Evolutionary conservation across 2,329 filamentous ascomycete species (phyloP).

Genomic region (Xylariales sp.): DNA sequence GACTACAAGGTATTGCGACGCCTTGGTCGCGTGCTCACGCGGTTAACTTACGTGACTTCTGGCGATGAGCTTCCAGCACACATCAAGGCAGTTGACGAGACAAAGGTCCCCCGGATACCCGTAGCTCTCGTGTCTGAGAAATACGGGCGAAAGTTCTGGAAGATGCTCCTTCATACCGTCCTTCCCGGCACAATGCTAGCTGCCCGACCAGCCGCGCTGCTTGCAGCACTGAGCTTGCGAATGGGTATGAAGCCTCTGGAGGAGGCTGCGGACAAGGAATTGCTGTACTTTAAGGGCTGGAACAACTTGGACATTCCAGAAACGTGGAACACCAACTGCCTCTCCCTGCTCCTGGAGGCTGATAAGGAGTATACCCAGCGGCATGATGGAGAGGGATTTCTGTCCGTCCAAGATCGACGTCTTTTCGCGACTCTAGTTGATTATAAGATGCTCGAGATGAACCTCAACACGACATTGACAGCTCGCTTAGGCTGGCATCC

Average conservation of each 20-base stretch:
- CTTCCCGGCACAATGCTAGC: constrained; percentile 43
- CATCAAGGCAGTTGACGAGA: constrained; percentile 25
- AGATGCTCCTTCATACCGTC: constrained; percentile 41
- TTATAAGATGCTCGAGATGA: constrained; percentile 41
- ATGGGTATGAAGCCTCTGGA: constrained; percentile 40
- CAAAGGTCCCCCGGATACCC: constrained; percentile 37
- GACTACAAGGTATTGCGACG: constrained; percentile 41
- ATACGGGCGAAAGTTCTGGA: constrained; percentile 38
- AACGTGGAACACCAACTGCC: constrained; percentile 42
- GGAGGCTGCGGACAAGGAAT: constrained; percentile 33
- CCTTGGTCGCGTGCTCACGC: constrained; percentile 41
- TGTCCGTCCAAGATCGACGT: constrained; percentile 29
- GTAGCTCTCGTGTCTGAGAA: constrained; percentile 31
- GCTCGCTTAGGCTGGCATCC: constrained; percentile 41
- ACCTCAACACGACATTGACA: constrained; percentile 38
- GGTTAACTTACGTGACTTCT: constrained; percentile 36
- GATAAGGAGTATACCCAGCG: constrained; percentile 30
- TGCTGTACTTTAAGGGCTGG: constrained; percentile 39
- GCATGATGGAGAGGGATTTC: constrained; percentile 19
- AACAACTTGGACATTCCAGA: constrained; percentile 43
- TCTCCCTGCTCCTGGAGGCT: constrained; percentile 42
- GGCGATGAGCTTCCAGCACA: constrained; percentile 37
- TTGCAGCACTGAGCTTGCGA: constrained; percentile 42
- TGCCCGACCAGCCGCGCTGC: constrained; percentile 36
- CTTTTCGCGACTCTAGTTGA: constrained; percentile 40